A percentile compares a stretch with the other conserved stretches of the same genome.
Evolutionary conservation across 176 grass and related monocot species (phyloP).

Genomic region (Saccharum officinarum): DNA sequence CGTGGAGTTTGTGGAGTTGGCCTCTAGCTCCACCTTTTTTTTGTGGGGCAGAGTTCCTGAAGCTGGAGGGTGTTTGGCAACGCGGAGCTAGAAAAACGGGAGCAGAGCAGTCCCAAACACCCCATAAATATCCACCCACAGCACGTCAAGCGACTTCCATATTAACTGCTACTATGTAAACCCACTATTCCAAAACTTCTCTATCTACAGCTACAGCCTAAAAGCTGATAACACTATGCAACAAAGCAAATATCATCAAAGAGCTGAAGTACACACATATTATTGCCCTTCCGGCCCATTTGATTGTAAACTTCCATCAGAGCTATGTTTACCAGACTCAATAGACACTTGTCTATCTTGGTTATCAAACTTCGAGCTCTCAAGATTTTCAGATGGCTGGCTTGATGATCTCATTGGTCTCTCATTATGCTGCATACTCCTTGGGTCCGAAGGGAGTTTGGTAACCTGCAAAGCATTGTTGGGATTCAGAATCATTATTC

Average conservation of each 20-base stretch:
- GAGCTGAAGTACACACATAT: conserved; percentile 2
- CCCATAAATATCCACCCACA: conserved; percentile 44
- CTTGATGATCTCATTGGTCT: conserved; percentile 24
- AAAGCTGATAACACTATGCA: conserved; percentile 23
- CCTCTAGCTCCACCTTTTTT: too few species aligned
- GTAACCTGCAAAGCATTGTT: conserved; percentile 36
- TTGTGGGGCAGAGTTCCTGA: too few species aligned
- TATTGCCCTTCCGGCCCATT: conserved; percentile 34
- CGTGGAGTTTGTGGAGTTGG: too few species aligned
- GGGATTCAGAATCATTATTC: conserved; percentile 3
- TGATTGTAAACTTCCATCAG: conserved; percentile 26
- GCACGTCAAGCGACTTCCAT: neutral
- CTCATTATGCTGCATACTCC: conserved; percentile 22
- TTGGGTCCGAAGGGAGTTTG: conserved; percentile 24
- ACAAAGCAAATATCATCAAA: neutral
- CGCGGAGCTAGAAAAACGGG: too few species aligned
- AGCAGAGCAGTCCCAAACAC: too few species aligned
- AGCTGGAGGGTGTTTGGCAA: too few species aligned
- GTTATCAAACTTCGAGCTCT: conserved; percentile 23
- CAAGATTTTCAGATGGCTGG: conserved; percentile 7
- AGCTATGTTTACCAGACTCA: conserved; percentile 24
- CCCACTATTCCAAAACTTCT: conserved; percentile 8
- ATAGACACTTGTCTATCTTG: conserved; percentile 16
- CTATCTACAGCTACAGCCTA: conserved; percentile 42
- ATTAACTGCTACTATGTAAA: neutral